These are phyloP conservation scores for Lagerstroemia speciosa DNA, from an alignment of 345 rosid genomes.

Conservation along the genomic window DNA sequence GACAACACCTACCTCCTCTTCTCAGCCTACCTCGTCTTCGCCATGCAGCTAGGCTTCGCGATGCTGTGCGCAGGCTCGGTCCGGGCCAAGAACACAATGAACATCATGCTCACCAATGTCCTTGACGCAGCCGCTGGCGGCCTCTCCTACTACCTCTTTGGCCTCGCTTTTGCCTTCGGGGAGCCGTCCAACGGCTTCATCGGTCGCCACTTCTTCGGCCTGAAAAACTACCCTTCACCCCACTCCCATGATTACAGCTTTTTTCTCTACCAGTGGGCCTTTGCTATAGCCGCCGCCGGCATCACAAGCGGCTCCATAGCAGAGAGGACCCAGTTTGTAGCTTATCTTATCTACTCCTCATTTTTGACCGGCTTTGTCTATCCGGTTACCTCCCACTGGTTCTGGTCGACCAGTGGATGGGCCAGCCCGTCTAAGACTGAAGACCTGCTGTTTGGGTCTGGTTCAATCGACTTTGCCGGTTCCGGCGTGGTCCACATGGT, in stretches of 20 bases:
- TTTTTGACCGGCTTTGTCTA: constrained; percentile 70
- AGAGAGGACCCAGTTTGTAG: constrained; percentile 70
- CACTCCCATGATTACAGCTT: constrained; percentile 39
- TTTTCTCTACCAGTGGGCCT: constrained; percentile 76
- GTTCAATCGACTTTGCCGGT: constrained; percentile 73
- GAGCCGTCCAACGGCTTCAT: constrained; percentile 66
- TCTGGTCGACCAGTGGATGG: constrained; percentile 72
- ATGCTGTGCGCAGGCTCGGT: constrained; percentile 84
- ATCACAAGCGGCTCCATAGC: constrained; percentile 81
- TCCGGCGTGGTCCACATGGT: constrained; percentile 83
- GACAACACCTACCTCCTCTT: constrained; percentile 73
- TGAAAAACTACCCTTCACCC: constrained; percentile 22
- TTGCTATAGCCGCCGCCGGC: constrained; percentile 72
- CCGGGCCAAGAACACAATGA: constrained; percentile 75
- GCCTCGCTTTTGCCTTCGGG: constrained; percentile 74
- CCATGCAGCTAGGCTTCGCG: constrained; percentile 83
- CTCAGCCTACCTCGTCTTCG: constrained; percentile 70
- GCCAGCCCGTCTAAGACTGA: constrained; percentile 32
- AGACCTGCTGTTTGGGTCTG: constrained; percentile 33
- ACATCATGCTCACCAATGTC: constrained; percentile 72
- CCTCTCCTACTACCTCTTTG: constrained; percentile 66
- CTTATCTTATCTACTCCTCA: constrained; percentile 56
- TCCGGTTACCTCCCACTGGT: constrained; percentile 67
- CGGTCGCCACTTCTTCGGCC: constrained; percentile 54
- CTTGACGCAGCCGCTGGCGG: constrained; percentile 70